phyloP scores from a whole-genome alignment of 2,329 filamentous ascomycete species.

The Aspergillus chevalieri region DNA sequence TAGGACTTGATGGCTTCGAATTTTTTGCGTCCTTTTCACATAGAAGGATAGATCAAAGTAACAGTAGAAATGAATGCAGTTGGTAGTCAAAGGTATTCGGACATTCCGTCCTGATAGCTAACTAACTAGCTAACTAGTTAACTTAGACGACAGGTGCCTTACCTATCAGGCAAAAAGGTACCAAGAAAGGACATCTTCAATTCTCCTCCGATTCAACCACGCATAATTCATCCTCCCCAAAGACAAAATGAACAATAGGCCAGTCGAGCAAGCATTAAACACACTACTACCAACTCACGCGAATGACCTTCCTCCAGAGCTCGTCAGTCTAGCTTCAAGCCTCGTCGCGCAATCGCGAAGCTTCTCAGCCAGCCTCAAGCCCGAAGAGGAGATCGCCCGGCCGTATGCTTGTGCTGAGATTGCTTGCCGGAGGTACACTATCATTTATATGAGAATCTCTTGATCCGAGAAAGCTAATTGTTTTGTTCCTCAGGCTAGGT shows the following conservation, averaged over 20 bases:
- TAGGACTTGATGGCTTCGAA: too few relatives aligned
- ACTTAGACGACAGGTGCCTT: too few relatives aligned
- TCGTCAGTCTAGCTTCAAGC: conserved; percentile 65
- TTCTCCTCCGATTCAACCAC: too few relatives aligned
- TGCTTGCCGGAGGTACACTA: conserved; percentile 69
- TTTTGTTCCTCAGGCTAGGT: conserved; percentile 56
- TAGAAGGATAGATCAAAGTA: too few relatives aligned
- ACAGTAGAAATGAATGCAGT: too few relatives aligned
- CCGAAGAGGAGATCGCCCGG: conserved; percentile 81
- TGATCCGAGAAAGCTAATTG: not conserved
- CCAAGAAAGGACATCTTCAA: too few relatives aligned
- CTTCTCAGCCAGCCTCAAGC: conserved; percentile 69
- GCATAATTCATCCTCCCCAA: not conserved
- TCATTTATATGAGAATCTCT: conserved; percentile 7
- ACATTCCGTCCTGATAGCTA: too few relatives aligned
- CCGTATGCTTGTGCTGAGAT: conserved; percentile 80
- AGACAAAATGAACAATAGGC: conserved; percentile 59
- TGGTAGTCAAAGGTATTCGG: too few relatives aligned
- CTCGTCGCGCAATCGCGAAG: conserved; percentile 75
- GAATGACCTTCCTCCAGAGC: conserved; percentile 59
- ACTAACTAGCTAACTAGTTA: too few relatives aligned
- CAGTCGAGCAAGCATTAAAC: conserved; percentile 66
- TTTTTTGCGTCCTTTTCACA: too few relatives aligned
- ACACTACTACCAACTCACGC: conserved; percentile 68
- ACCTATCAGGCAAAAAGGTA: too few relatives aligned